These are phyloP conservation scores for Aristolochia californica DNA, from an alignment of 164 flowering plant genomes.

Conservation along the genomic window DNA sequence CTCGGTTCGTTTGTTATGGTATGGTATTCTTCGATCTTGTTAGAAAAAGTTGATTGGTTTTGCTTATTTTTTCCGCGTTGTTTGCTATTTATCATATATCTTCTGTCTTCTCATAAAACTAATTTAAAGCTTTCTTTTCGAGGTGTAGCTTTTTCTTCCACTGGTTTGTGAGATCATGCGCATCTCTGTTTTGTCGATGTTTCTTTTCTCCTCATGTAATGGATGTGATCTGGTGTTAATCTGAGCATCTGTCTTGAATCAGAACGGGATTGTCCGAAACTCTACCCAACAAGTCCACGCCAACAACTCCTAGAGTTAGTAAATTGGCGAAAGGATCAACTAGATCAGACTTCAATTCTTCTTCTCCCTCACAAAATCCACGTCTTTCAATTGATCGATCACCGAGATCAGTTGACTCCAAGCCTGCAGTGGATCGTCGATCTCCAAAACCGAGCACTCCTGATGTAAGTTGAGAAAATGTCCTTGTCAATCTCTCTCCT, in stretches of 20 bases:
- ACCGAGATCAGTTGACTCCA: constrained; percentile 47
- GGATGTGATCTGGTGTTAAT: constrained; percentile 3
- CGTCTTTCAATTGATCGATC: constrained; percentile 61
- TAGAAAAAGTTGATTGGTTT: not conserved
- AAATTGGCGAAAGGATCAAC: constrained; percentile 31
- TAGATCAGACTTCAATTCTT: constrained; percentile 55
- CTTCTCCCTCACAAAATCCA: constrained; percentile 42
- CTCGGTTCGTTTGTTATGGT: not conserved
- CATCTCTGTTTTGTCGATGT: not conserved
- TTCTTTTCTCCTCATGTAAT: not conserved
- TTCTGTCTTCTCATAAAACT: not conserved
- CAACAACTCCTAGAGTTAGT: constrained; percentile 55
- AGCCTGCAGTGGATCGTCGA: constrained; percentile 29
- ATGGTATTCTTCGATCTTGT: not conserved
- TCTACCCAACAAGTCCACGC: constrained; percentile 47
- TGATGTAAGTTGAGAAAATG: constrained; percentile 34
- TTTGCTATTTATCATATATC: not conserved
- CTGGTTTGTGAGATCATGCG: not conserved
- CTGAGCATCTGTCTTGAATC: constrained; percentile 15
- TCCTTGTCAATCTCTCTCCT: not conserved
- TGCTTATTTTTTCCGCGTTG: not conserved
- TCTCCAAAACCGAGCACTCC: constrained; percentile 47
- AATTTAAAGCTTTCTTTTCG: not conserved
- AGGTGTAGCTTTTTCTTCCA: not conserved
- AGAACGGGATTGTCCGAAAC: constrained; percentile 62